These are phyloP conservation scores for Penicillium maclennaniae DNA, from an alignment of 495 filamentous ascomycete species.

Conservation along the genomic window DNA sequence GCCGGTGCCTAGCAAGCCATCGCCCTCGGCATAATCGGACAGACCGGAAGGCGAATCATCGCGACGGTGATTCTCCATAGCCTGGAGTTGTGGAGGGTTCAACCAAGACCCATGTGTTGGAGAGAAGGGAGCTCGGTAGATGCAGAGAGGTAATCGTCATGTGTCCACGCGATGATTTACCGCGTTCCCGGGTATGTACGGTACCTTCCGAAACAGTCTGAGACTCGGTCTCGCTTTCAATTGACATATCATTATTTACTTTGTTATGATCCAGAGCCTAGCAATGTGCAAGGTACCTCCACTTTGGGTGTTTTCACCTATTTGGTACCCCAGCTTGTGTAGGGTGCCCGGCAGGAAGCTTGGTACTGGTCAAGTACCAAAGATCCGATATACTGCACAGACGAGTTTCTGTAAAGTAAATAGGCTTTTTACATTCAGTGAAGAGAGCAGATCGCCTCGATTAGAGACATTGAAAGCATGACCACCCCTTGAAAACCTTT, in stretches of 20 bases:
- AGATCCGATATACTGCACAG: constrained; percentile 3
- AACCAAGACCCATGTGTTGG: constrained; percentile 33
- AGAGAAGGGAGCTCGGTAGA: constrained; percentile 11
- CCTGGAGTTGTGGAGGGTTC: constrained; percentile 23
- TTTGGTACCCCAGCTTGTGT: constrained; percentile 1
- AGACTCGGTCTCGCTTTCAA: constrained; percentile 4
- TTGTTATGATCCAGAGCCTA: background rate
- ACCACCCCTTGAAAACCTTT: background rate
- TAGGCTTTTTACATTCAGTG: background rate
- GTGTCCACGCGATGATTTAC: constrained; percentile 39
- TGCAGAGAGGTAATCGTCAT: constrained; percentile 24
- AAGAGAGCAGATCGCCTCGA: background rate
- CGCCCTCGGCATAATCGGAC: constrained; percentile 46
- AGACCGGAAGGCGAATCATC: constrained; percentile 46
- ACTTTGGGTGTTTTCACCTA: background rate
- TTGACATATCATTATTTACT: constrained; percentile 6
- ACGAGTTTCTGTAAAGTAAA: background rate
- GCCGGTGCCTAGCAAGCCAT: constrained; percentile 50
- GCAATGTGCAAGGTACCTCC: constrained; percentile 9
- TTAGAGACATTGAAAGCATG: background rate
- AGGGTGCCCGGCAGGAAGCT: background rate
- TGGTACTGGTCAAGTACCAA: constrained; percentile 15
- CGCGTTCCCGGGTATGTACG: constrained; percentile 30
- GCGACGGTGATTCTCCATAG: constrained; percentile 45
- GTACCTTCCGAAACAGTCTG: constrained; percentile 10